Base-by-base conservation (phyloP, 169 alveolate genomes). In the Plasmodium chabaudi region DNA sequence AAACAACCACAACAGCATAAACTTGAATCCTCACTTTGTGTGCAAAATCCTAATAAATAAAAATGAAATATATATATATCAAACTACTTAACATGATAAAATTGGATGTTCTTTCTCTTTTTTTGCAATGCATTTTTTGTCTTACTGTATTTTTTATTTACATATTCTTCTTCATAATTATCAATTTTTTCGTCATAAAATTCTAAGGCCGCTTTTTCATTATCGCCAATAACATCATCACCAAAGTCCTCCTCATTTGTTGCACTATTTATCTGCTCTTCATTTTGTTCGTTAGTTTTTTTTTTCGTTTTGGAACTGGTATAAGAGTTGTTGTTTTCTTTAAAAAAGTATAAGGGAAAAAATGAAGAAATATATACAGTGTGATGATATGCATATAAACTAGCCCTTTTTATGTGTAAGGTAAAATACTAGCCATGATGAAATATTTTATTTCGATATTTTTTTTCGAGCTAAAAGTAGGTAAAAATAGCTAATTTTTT, bases 61-160 rank as follows among this genome's bases (percentile, higher is more conserved):
- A 79, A 67, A 6, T 10, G 46, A 77, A 44, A 64, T 47, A 34
- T 34, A 34, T 34, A 34, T 34, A 5, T 46, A 64, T 5, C 12
- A 42, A 69, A 69, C 13, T 42, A 44, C 53, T 19, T n/a, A 44
- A 46, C 9, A 39, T 55, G 47, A 27, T 27, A 69, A 47, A 19
- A 12, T 51, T 25, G 0, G 15, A 69, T 47, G 42, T 34, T 34
- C 51, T 9, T 27, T 69, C 25, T 10, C 21, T 15, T 2, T 17
- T 23, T 25, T 21, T 69, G 47, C 12, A 23, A 17, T 51, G 3
- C 42, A 25, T 71, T 23, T 47, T 71, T 34, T 19, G 23, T 27
- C 89, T 79, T 79, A 79, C 89, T 65, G 46, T 79, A 79, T 79
- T 79, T 79, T 79, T 79, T 79, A 61, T 79, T 79, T 57, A 79